A percentile compares a stretch with the other conserved stretches of the same genome.
These are phyloP conservation scores for Bryoerythrophyllum caledonicum DNA, from an alignment of 225 moss, liverwort and hornwort species.

Conservation along the genomic window DNA sequence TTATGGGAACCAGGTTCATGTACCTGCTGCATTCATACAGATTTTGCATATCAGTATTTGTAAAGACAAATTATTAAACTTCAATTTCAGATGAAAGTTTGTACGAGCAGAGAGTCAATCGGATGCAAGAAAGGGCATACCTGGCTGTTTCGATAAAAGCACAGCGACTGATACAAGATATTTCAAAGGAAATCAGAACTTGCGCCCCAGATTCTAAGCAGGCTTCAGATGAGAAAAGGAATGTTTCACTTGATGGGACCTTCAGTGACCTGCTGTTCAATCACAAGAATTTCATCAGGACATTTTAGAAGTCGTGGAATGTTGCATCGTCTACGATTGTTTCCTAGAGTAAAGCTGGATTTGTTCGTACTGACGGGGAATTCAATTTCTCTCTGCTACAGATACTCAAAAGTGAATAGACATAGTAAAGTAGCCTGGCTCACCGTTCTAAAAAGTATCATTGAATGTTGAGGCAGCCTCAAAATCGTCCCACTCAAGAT, in stretches of 20 bases:
- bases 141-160: conserved; percentile 12
- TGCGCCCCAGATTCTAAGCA: conserved; percentile 12
- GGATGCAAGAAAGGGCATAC: conserved; percentile 15
- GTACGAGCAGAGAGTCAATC: background rate
- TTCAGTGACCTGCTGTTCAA: conserved; percentile 18
- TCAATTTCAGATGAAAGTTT: conserved; percentile 1
- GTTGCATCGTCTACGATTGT: background rate
- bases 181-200: conserved; percentile 15
- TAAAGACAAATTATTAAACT: background rate
- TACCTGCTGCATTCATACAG: conserved; percentile 18
- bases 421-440: background rate
- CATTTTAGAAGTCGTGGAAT: background rate
- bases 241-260: background rate
- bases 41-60: background rate
- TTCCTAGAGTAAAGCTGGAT: background rate
- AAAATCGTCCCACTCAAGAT: conserved; percentile 59
- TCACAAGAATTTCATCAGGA: conserved; percentile 6
- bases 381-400: background rate
- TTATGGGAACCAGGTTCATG: background rate
- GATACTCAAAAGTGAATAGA: background rate
- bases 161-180: background rate
- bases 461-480: conserved; percentile 38
- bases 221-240: conserved; percentile 6
- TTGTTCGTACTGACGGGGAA: background rate
- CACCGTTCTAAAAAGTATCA: conserved; percentile 51